phyloP scores from a whole-genome alignment of 202 grass and related monocot species.

The Sporobolus alterniflorus region DNA sequence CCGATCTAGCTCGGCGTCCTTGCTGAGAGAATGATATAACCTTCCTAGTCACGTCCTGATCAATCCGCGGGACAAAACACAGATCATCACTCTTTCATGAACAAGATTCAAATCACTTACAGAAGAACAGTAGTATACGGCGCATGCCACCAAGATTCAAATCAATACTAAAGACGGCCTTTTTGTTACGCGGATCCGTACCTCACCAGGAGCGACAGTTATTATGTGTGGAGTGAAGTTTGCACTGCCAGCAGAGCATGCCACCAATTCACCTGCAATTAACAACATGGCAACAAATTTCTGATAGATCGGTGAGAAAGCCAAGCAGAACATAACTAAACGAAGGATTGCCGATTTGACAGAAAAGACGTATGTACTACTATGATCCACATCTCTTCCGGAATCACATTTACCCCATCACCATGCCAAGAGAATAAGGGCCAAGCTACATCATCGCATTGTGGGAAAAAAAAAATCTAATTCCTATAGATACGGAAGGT shows the following conservation, averaged over 20 bases:
- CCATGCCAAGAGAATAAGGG: neutral
- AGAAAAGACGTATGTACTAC: neutral
- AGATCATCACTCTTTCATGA: neutral
- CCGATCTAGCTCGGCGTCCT: slow-evolving; percentile 62
- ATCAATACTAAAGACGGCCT: too few relatives aligned
- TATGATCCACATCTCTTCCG: too few relatives aligned
- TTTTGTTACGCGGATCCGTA: slow-evolving; percentile 28
- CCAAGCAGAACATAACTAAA: neutral
- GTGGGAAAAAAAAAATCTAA: neutral
- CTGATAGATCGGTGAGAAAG: neutral
- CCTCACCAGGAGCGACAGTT: slow-evolving; percentile 90
- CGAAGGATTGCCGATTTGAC: neutral
- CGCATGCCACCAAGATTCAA: too few relatives aligned
- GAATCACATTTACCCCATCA: neutral
- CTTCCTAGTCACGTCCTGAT: slow-evolving; percentile 85
- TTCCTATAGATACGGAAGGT: neutral
- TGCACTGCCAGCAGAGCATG: slow-evolving; percentile 70
- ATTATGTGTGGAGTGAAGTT: slow-evolving; percentile 90
- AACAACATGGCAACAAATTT: slow-evolving; percentile 2
- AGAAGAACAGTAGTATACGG: neutral
- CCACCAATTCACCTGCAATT: slow-evolving; percentile 58
- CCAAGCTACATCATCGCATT: neutral
- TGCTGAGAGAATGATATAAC: slow-evolving; percentile 96
- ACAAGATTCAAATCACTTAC: neutral
- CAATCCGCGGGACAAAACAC: slow-evolving; percentile 6